phyloP scores from a whole-genome alignment of 345 rosid species.

The Lepidium aucheri region DNA sequence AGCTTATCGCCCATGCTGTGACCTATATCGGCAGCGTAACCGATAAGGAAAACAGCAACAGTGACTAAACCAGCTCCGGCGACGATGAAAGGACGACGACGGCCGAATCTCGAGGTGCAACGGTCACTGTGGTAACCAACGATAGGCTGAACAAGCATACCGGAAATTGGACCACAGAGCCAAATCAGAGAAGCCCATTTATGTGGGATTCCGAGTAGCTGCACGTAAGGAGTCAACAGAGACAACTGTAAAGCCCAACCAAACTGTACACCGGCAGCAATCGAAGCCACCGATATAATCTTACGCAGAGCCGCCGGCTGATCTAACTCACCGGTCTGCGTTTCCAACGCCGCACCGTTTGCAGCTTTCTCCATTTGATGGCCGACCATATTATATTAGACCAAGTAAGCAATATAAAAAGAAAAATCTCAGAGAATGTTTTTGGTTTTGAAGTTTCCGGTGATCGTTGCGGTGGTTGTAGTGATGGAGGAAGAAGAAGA shows the following conservation, averaged over 20 bases:
- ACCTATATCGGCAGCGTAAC: conserved; percentile 79
- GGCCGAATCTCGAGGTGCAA: conserved; percentile 66
- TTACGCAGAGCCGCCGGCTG: conserved; percentile 35
- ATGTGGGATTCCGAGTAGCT: conserved; percentile 78
- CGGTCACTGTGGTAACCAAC: conserved; percentile 83
- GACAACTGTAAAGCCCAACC: conserved; percentile 96
- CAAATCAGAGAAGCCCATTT: conserved; percentile 80
- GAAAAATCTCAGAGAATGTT: neutral
- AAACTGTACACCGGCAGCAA: conserved; percentile 86
- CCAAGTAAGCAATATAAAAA: neutral
- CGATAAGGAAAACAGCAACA: conserved; percentile 61
- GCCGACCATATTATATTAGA: conserved; percentile 13
- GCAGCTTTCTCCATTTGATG: conserved; percentile 23
- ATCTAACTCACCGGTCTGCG: conserved; percentile 12
- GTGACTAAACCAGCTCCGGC: conserved; percentile 50
- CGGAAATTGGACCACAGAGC: conserved; percentile 93
- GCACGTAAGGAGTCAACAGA: conserved; percentile 78
- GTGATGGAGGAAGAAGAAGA: conserved; percentile 17
- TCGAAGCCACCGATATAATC: conserved; percentile 56
- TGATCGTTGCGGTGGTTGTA: conserved; percentile 11
- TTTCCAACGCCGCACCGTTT: conserved; percentile 18
- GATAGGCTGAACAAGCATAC: conserved; percentile 78
- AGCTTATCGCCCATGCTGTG: conserved; percentile 44
- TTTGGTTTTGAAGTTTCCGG: neutral
- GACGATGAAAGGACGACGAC: conserved; percentile 80